A percentile compares a stretch with the other conserved stretches of the same genome.
These are phyloP conservation scores for Dipodascopsis uninucleata DNA, from an alignment of 805 yeast species.

Conservation along the genomic window DNA sequence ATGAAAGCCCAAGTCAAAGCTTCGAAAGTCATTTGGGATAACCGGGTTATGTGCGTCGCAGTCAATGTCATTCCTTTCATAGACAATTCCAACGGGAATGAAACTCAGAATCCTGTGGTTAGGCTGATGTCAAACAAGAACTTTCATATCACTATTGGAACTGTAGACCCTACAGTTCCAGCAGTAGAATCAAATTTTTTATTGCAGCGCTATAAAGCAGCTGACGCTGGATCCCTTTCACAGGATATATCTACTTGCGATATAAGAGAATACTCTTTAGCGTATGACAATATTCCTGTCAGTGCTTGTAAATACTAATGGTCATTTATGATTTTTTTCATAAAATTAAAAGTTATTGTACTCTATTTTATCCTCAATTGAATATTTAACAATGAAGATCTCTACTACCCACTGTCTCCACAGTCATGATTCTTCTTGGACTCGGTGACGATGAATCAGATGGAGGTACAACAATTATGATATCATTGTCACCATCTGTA, in stretches of 20 bases:
- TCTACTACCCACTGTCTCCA: no score
- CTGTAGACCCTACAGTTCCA: conserved; percentile 42
- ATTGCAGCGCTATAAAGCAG: conserved; percentile 24
- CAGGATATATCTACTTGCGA: conserved; percentile 3
- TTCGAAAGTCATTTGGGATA: conserved; percentile 8
- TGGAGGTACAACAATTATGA: conserved; percentile 12
- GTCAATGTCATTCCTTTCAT: conserved; percentile 49
- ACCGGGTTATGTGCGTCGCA: conserved; percentile 36
- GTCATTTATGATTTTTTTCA: no score
- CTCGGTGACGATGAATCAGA: no score
- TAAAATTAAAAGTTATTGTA: no score
- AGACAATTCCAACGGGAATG: conserved; percentile 52
- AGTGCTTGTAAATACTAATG: no score
- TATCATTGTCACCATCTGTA: conserved; percentile 22
- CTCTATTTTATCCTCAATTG: no score
- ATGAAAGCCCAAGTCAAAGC: conserved; percentile 6
- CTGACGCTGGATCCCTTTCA: conserved; percentile 1
- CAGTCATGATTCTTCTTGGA: no score
- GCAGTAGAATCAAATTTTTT: conserved; percentile 54
- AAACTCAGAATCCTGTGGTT: conserved; percentile 41
- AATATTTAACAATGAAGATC: no score
- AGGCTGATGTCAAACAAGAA: conserved; percentile 41
- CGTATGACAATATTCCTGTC: background rate
- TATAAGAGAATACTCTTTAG: background rate
- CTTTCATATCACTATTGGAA: conserved; percentile 75